phyloP scores from a whole-genome alignment of 2,329 filamentous ascomycete genomes.

The Penicillium paneum region DNA sequence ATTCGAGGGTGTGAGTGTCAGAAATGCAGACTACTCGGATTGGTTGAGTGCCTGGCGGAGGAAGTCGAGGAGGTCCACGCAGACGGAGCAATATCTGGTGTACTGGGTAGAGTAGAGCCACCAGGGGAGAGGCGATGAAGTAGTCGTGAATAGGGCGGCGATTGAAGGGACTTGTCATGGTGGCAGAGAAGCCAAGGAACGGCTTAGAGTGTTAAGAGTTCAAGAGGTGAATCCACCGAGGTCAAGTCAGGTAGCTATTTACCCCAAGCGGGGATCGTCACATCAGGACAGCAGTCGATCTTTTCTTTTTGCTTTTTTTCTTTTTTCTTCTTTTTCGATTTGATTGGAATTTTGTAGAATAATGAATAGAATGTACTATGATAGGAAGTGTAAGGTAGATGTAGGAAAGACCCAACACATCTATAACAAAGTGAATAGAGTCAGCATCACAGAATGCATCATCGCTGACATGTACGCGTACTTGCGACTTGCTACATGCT shows the following conservation, averaged over 20 bases:
- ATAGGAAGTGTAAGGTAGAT: neutral
- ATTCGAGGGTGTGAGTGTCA: slow-evolving; percentile 73
- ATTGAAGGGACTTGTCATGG: slow-evolving; percentile 47
- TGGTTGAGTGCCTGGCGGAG: slow-evolving; percentile 51
- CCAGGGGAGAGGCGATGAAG: slow-evolving; percentile 66
- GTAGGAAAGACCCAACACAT: neutral
- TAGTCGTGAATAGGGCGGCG: slow-evolving; percentile 57
- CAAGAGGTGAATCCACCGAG: slow-evolving; percentile 3
- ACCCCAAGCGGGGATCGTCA: slow-evolving; percentile 11
- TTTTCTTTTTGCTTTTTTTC: neutral
- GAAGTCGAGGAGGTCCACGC: slow-evolving; percentile 62
- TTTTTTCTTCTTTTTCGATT: neutral
- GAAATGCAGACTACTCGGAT: slow-evolving; percentile 84
- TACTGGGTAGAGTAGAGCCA: slow-evolving; percentile 58
- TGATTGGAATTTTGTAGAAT: neutral
- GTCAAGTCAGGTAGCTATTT: slow-evolving; percentile 1
- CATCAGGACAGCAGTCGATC: slow-evolving; percentile 1
- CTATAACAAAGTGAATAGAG: neutral
- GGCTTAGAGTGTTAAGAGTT: neutral
- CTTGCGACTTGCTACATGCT: neutral
- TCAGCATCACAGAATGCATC: neutral
- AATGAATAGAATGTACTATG: neutral
- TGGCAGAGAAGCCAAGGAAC: slow-evolving; percentile 1
- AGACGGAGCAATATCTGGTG: slow-evolving; percentile 65
- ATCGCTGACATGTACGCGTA: neutral